Conservation (phyloP, 169 alveolate species). For the Theileria parva region DNA sequence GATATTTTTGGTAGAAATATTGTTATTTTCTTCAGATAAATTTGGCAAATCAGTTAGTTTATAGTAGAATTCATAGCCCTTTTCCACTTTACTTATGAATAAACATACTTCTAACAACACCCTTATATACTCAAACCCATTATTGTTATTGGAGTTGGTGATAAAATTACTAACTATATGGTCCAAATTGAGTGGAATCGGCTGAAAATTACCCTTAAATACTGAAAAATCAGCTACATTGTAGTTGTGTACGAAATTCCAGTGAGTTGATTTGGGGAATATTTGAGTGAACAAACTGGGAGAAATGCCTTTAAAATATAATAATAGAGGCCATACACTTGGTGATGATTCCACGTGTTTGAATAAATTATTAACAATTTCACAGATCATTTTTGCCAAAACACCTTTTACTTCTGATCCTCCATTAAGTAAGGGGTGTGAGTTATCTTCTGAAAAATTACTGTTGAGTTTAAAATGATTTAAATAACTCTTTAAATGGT, state of each 20-base stretch:
- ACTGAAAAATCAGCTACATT: not conserved
- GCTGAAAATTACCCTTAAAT: not conserved
- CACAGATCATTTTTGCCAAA: not conserved
- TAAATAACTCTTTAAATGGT: not conserved
- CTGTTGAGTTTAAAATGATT: not conserved
- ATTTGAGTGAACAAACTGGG: constrained; percentile 7
- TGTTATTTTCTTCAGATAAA: not conserved
- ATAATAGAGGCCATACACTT: constrained; percentile 17
- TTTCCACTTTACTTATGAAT: not conserved
- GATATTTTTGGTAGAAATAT: no score
- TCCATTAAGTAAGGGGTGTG: not conserved
- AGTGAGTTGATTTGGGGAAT: constrained; percentile 14
- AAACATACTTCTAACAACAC: not conserved
- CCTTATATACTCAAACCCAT: not conserved
- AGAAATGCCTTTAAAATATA: constrained; percentile 11
- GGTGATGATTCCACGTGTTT: constrained; percentile 12
- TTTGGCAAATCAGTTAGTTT: not conserved
- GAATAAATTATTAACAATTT: not conserved
- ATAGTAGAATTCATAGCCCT: not conserved
- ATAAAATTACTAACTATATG: not conserved
- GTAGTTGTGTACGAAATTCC: not conserved
- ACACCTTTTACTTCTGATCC: not conserved
- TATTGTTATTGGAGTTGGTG: not conserved
- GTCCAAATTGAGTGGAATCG: not conserved
- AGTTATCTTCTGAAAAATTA: not conserved